Evolutionary conservation across 1,284 basidiomycete species (phyloP), one percentile per base, ranked within the genome.

Genomic region (Wallemia ichthyophaga): DNA sequence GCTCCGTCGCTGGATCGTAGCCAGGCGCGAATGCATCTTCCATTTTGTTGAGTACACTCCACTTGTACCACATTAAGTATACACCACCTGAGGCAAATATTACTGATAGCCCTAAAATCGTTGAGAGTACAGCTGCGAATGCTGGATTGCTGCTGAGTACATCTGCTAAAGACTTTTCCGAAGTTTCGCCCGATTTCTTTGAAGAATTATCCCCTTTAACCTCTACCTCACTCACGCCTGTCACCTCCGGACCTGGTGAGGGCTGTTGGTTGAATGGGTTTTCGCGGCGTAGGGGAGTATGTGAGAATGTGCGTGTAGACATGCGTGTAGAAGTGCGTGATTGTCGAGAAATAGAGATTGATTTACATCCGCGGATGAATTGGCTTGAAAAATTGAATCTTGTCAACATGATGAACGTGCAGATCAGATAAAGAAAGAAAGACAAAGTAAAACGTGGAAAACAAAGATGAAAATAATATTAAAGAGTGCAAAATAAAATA

Each of bases 11-110:
- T 13, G 55, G 55, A 27, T 56, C 55, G 25, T 56, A 56, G n/a
- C 55, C 27, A 5, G 55, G 13, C 5, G 13, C 15, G 55, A 56
- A 56, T 17, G 55, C 55, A 17, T 26, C 55, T 56, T 56, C 55
- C 25, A 56, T 56, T 24, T 56, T 56, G 55, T 56, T 56, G 7
- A 56, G 25, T 11, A 56, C 27, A 27, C 25, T 26, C 55, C 55
- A 56, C n/a, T 56, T 56, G 55, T 56, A 56, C 55, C 55, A 56
- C 19, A 56, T 27, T 24, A 56, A 11, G n/a, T 56, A 56, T 11
- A n/a, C 27, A 25, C 55, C 55, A 5, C 55, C 55, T 5, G 15
- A 56, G 2, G 55, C 55, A 25, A 56, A 56, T 9, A 56, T 56
- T 13, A 56, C 55, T 5, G 55, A 56, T 56, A 56, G 25, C 3